Evolutionary conservation across 1,284 basidiomycete genomes (phyloP).

Genomic region (Fistulinella cinereoalba): DNA sequence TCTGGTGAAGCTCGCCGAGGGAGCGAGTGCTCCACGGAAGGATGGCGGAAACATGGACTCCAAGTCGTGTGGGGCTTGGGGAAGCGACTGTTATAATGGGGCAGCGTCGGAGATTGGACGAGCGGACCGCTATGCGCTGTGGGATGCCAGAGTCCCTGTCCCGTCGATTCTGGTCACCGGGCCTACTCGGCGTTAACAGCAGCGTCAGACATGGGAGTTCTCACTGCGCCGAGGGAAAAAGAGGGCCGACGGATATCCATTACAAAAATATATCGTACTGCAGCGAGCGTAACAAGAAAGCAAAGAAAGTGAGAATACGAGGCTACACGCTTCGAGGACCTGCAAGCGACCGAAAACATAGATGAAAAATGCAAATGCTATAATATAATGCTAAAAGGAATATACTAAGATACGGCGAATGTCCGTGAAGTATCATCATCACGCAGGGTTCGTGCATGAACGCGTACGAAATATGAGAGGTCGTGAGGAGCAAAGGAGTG

Average conservation of each 20-base stretch:
- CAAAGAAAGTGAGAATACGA: constrained; percentile 21
- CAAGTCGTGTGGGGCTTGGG: no score
- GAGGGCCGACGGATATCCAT: constrained; percentile 15
- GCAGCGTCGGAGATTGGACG: constrained; percentile 9
- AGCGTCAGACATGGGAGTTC: constrained; percentile 9
- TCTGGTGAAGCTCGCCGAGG: constrained; percentile 18
- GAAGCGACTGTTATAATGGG: not conserved
- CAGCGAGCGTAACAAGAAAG: constrained; percentile 18
- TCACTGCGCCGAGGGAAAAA: constrained; percentile 4
- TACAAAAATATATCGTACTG: constrained; percentile 33
- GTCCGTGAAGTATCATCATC: constrained; percentile 30
- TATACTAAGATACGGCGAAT: constrained; percentile 31
- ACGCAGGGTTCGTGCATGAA: constrained; percentile 23
- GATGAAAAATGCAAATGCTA: constrained; percentile 29
- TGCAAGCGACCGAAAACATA: constrained; percentile 26
- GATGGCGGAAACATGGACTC: constrained; percentile 15
- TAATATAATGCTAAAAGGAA: constrained; percentile 34
- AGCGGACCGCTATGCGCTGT: no score
- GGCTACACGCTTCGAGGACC: constrained; percentile 39
- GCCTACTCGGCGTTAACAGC: no score
- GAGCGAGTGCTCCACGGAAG: constrained; percentile 6
- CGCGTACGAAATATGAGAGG: constrained; percentile 21
- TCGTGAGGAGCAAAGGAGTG: constrained; percentile 30
- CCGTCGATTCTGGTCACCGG: no score
- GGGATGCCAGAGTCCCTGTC: no score